Percentiles rank a stretch among this genome's conserved stretches.
Evolutionary conservation across 2,329 filamentous ascomycete species (phyloP).

Genomic region (Colletotrichum sidae): DNA sequence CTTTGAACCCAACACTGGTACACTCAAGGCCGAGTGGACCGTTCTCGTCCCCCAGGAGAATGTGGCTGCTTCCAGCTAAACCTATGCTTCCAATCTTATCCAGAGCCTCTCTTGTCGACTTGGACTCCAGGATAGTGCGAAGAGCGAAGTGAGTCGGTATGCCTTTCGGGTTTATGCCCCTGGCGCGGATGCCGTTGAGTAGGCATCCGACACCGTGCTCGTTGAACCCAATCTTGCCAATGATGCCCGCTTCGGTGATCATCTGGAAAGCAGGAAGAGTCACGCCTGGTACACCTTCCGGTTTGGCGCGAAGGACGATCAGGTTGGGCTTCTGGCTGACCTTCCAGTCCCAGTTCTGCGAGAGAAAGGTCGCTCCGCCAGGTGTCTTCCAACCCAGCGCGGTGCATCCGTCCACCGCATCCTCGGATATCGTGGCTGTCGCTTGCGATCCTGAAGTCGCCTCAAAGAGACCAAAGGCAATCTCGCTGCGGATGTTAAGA

Average conservation of each 20-base stretch:
- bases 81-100: too few species aligned
- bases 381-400: slow-evolving; percentile 57
- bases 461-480: slow-evolving; percentile 65
- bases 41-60: too few species aligned
- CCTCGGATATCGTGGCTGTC: slow-evolving; percentile 34
- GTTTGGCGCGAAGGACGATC: not conserved
- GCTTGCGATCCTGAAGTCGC: slow-evolving; percentile 1
- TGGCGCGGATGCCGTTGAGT: slow-evolving; percentile 17
- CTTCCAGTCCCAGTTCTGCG: slow-evolving; percentile 74
- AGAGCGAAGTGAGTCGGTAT: too few species aligned
- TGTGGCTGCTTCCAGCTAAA: too few species aligned
- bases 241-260: slow-evolving; percentile 69
- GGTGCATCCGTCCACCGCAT: slow-evolving; percentile 64
- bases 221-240: slow-evolving; percentile 77
- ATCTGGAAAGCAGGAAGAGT: slow-evolving; percentile 60
- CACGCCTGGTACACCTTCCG: not conserved
- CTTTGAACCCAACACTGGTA: too few species aligned
- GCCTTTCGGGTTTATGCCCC: not conserved
- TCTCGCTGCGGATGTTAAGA: slow-evolving; percentile 68
- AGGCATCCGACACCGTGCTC: slow-evolving; percentile 61
- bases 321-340: slow-evolving; percentile 61
- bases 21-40: too few species aligned
- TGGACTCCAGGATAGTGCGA: too few species aligned
- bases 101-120: too few species aligned
- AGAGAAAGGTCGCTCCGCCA: slow-evolving; percentile 50